Conservation (phyloP, 306 rosid genomes). For the Abrus precatorius region DNA sequence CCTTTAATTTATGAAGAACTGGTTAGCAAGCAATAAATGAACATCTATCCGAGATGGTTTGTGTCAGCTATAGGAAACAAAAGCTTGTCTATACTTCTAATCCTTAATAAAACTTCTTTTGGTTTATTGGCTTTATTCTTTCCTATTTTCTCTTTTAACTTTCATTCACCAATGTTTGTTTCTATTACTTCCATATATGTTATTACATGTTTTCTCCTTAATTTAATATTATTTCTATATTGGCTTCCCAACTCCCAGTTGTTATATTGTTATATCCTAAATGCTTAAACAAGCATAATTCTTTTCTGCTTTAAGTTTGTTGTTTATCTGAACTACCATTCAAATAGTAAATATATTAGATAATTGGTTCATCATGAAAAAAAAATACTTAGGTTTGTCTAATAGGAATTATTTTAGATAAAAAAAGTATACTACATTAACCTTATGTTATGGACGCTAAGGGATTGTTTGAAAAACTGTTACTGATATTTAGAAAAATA, state of each 20-base stretch:
- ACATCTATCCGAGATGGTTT: not conserved
- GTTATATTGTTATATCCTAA: slow-evolving; percentile 2
- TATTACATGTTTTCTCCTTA: not conserved
- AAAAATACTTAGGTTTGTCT: not conserved
- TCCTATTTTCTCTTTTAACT: not conserved
- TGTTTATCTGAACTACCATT: not conserved
- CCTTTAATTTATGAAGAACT: not conserved
- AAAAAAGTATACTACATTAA: not conserved
- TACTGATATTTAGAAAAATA: not conserved
- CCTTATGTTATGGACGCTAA: not conserved
- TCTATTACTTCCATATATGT: slow-evolving; percentile 1
- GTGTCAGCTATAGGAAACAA: not conserved
- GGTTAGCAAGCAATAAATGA: not conserved
- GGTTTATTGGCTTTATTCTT: not conserved
- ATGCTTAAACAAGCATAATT: not conserved
- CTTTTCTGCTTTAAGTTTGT: slow-evolving; percentile 22
- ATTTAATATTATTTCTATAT: not conserved
- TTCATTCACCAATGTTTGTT: not conserved
- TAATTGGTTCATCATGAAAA: not conserved
- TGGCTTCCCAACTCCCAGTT: not conserved
- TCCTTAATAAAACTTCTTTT: not conserved
- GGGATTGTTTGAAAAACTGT: not conserved
- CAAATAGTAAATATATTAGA: not conserved
- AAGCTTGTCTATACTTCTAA: not conserved
- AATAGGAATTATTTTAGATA: not conserved